A percentile compares a stretch with the other conserved stretches of the same genome.
These are phyloP conservation scores for Epichloe amarillans DNA, from an alignment of 2,329 filamentous ascomycete genomes.

Conservation along the genomic window DNA sequence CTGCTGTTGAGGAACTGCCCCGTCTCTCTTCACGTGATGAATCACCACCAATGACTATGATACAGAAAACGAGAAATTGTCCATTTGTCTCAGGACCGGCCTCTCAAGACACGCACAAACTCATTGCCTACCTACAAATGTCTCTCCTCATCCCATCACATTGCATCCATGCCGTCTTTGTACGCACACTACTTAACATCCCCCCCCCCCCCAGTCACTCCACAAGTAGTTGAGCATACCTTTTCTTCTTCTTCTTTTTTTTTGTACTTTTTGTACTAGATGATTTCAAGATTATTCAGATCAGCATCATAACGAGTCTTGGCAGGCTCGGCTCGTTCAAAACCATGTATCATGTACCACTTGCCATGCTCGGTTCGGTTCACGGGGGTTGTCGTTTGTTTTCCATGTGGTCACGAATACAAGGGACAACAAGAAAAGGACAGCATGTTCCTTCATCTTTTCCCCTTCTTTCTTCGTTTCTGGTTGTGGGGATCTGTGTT, in stretches of 20 bases:
- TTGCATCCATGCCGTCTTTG: too few species aligned
- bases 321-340: neutral
- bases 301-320: neutral
- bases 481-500: neutral
- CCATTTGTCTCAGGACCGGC: too few species aligned
- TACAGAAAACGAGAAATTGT: too few species aligned
- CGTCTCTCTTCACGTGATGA: neutral
- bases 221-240: too few species aligned
- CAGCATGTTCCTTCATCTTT: neutral
- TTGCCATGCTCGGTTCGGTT: too few species aligned
- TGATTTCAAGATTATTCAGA: neutral
- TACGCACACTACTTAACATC: too few species aligned
- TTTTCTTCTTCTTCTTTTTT: too few species aligned
- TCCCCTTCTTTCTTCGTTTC: neutral
- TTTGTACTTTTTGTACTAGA: neutral
- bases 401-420: neutral
- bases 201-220: too few species aligned
- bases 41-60: too few species aligned
- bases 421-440: neutral
- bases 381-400: neutral
- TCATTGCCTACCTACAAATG: too few species aligned
- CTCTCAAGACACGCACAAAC: too few species aligned
- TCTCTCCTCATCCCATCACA: too few species aligned
- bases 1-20: neutral
- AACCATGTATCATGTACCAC: neutral